Evolutionary conservation across 2,329 filamentous ascomycete genomes (phyloP).

Genomic region (Zarea fungicola): DNA sequence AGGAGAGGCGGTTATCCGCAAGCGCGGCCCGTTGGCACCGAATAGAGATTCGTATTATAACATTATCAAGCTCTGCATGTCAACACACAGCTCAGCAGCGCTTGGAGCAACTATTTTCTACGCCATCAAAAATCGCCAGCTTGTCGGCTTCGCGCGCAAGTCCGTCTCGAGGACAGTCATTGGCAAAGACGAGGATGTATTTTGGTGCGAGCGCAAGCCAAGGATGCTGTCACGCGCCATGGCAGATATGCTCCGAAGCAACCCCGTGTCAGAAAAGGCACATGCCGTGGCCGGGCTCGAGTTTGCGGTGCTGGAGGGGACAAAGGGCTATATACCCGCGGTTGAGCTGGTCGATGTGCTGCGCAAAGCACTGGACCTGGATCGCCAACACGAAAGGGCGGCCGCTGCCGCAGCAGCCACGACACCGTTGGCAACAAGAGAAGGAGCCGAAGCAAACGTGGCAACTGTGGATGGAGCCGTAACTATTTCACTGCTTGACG

Average conservation of each 20-base stretch:
- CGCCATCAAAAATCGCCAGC: constrained; percentile 25
- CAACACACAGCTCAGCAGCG: constrained; percentile 24
- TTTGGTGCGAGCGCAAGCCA: constrained; percentile 24
- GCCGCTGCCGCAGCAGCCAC: constrained; percentile 1
- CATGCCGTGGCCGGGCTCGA: constrained; percentile 24
- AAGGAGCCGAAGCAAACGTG: too few relatives aligned
- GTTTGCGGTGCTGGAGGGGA: constrained; percentile 25
- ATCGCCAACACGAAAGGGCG: not conserved
- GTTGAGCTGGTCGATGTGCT: constrained; percentile 24
- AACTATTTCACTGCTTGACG: constrained; percentile 30
- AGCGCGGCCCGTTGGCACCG: constrained; percentile 7
- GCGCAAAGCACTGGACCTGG: constrained; percentile 12
- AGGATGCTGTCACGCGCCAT: constrained; percentile 25
- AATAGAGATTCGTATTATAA: constrained; percentile 26
- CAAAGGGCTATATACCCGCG: constrained; percentile 24
- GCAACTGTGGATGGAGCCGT: too few relatives aligned
- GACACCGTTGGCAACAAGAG: not conserved
- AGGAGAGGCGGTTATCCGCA: too few relatives aligned
- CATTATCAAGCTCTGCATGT: constrained; percentile 34
- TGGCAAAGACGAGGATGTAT: constrained; percentile 18
- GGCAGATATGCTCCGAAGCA: constrained; percentile 16
- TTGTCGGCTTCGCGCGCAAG: constrained; percentile 22
- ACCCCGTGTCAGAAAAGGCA: constrained; percentile 17
- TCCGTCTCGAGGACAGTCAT: constrained; percentile 24
- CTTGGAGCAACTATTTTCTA: constrained; percentile 30